Evolutionary conservation across 179 eudicot species (phyloP), one percentile per base, ranked within the genome.

Genomic region (Spergularia azorica): DNA sequence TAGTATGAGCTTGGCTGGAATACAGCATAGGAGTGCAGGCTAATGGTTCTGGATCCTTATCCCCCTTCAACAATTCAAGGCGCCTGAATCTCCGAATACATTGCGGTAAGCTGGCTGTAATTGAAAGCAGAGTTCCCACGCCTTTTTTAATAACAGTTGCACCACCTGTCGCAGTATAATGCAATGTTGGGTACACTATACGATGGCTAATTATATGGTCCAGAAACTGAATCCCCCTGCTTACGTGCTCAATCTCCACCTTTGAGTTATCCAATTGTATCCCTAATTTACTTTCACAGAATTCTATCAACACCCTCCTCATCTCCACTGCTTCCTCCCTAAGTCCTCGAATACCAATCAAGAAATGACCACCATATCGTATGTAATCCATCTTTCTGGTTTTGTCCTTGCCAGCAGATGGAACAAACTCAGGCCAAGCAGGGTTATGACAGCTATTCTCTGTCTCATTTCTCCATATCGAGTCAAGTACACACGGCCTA

Each of bases 351-450:
- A 95, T 87, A 6, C 97, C 98, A 66, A 93, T 76, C 70, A 95
- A 83, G 78, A 95, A 84, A 89, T 93, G 97, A 69, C 92, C 94
- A 20, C 92, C 98, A 79, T 79, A 90, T 59, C 98, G 79, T 52
- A 95, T 84, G 66, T 90, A 95, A 83, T 95, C 97, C 97, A 95
- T 93, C 79, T 87, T 95, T 57, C 87, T 88, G 3, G 97, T 88
- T 79, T 90, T 89, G 68, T 89, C 95, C 75, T 81, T 88, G 70
- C 92, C 92, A 73, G 89, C 83, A 26, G 97, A 85, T 3, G 97
- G 98, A 54, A 95, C 95, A 86, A 95, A 95, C 86, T 95, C 98
- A 1, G 97, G 98, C 98, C 98, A 95, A 54, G 97, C 84, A 66
- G 97, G 97, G 86, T 93, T 95, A 76, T 89, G 95, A 80, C 89